Evolutionary conservation across 2,329 filamentous ascomycete species (phyloP).

Genomic region (Apiospora aurea): DNA sequence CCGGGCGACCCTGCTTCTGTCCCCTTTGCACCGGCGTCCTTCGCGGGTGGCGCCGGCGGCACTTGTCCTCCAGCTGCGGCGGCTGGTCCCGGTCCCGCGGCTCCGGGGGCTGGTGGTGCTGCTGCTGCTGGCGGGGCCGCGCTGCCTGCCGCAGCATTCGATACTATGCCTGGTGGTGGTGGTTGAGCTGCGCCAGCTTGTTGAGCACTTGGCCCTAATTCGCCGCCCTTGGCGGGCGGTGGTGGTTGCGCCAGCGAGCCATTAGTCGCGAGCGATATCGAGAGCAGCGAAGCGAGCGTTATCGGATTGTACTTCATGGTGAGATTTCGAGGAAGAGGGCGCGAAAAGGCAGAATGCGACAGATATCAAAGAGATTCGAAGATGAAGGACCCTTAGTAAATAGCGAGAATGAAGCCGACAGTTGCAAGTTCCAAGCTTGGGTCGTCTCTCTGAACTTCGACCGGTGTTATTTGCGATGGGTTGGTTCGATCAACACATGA

Average conservation of each 20-base stretch:
- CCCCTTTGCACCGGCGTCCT: not conserved
- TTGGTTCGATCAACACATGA: not conserved
- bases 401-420: not conserved
- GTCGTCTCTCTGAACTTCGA: not conserved
- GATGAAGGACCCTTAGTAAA: not conserved
- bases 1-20: not conserved
- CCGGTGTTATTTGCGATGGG: not conserved
- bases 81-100: not conserved
- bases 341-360: not conserved
- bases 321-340: not conserved
- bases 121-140: not conserved
- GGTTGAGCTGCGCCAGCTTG: not conserved
- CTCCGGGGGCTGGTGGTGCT: not conserved
- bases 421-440: not conserved
- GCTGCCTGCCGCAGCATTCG: not conserved
- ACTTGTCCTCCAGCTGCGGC: not conserved
- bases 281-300: constrained; percentile 4
- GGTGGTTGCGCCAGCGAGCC: not conserved
- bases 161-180: not conserved
- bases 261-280: not conserved
- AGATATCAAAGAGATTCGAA: not conserved
- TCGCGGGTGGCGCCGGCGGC: not conserved
- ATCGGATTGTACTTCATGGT: not conserved
- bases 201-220: not conserved
- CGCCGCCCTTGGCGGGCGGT: not conserved